Conservation (phyloP, 73 alveolate genomes). For the Tetrahymena malaccensis region DNA sequence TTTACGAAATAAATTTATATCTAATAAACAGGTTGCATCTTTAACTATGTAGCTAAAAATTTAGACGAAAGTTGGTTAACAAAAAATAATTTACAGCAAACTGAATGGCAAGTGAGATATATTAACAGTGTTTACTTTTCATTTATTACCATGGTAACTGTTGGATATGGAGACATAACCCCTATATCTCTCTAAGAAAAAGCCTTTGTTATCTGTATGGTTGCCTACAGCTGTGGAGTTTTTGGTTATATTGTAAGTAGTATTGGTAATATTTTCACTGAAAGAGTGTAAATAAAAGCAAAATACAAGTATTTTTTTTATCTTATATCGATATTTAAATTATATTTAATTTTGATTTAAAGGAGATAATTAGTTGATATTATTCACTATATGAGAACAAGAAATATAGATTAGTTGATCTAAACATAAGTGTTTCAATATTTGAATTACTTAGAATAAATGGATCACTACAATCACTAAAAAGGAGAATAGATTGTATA, state of each 20-base stretch:
- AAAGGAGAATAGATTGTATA: neutral
- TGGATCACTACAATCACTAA: neutral
- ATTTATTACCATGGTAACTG: constrained; percentile 24
- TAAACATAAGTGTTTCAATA: neutral
- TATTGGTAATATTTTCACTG: constrained; percentile 12
- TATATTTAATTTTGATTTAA: neutral
- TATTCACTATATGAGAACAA: neutral
- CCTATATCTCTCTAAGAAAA: constrained; percentile 23
- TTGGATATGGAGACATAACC: constrained; percentile 40
- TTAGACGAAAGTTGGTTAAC: neutral
- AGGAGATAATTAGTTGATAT: neutral
- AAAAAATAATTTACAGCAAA: neutral
- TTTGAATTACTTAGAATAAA: neutral
- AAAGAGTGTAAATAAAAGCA: neutral
- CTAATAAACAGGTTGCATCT: neutral
- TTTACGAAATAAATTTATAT: no score
- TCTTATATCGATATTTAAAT: neutral
- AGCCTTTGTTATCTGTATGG: constrained; percentile 23
- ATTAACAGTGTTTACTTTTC: constrained; percentile 19
- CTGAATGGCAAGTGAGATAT: constrained; percentile 30
- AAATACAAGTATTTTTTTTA: neutral
- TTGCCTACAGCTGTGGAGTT: constrained; percentile 20
- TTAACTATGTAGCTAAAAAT: neutral
- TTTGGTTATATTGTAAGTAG: constrained; percentile 26
- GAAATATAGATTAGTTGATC: neutral